These are phyloP conservation scores for Chlorella sorokiniana DNA, from an alignment of 139 green algal genomes.

Conservation along the genomic window DNA sequence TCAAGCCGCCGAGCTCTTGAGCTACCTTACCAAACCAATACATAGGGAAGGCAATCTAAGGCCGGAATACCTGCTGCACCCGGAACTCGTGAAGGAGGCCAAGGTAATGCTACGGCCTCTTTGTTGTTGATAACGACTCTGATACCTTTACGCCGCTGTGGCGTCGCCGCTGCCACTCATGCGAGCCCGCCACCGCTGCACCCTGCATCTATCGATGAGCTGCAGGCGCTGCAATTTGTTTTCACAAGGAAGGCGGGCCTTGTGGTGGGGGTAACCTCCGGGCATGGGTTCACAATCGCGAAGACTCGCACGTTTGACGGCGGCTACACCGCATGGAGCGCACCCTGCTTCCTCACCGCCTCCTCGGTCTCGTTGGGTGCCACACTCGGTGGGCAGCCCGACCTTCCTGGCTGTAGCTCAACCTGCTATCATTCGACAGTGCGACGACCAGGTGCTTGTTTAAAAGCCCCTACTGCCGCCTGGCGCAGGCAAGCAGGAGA, in stretches of 20 bases:
- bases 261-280: neutral
- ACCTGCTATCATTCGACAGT: neutral
- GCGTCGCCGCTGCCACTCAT: too few relatives aligned
- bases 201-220: neutral
- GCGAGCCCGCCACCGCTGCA: too few relatives aligned
- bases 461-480: neutral
- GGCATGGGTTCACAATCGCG: neutral
- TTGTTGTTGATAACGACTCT: neutral
- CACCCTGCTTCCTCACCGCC: constrained; percentile 1
- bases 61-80: neutral
- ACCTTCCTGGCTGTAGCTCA: neutral
- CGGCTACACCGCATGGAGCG: neutral
- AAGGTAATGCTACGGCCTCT: neutral
- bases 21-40: neutral
- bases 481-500: neutral
- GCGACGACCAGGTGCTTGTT: neutral
- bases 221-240: neutral
- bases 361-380: neutral
- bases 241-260: neutral
- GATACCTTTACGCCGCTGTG: neutral
- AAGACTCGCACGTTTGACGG: neutral
- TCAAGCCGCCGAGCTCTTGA: neutral
- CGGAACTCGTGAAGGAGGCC: neutral
- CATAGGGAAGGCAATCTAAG: neutral
- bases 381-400: neutral